phyloP scores from a whole-genome alignment of 495 filamentous ascomycete genomes.

The Trichoderma asperelloides region DNA sequence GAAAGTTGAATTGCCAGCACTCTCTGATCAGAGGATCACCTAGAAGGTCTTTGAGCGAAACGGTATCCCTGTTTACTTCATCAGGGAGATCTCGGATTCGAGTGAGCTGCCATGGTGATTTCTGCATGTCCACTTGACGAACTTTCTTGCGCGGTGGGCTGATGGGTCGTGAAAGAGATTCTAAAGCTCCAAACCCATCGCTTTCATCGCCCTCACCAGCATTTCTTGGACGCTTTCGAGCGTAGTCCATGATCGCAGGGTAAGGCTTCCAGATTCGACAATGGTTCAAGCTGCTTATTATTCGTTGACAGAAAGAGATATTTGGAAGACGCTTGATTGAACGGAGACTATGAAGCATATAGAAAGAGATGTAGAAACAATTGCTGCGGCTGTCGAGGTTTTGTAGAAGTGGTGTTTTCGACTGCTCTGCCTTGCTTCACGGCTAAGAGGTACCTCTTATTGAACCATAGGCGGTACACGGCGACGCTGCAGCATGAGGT shows the following conservation, averaged over 20 bases:
- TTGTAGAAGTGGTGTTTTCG: too few species aligned
- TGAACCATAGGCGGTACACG: too few species aligned
- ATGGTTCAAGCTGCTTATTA: neutral
- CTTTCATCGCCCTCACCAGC: neutral
- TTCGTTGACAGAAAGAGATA: neutral
- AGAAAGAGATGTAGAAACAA: neutral
- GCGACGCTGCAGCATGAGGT: neutral
- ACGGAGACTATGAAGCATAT: neutral
- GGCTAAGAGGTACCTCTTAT: too few species aligned
- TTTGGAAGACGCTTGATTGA: neutral
- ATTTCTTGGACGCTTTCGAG: constrained; percentile 8
- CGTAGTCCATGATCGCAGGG: constrained; percentile 13
- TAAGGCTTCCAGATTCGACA: neutral
- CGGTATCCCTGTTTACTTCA: constrained; percentile 54
- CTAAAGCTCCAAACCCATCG: constrained; percentile 1
- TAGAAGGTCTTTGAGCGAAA: constrained; percentile 63
- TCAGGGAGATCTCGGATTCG: constrained; percentile 55
- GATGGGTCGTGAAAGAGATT: constrained; percentile 29
- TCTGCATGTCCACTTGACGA: constrained; percentile 15
- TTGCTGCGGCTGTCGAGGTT: neutral
- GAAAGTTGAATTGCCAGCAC: constrained; percentile 86
- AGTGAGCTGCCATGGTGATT: constrained; percentile 69
- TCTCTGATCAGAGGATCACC: constrained; percentile 75
- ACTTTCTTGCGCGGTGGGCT: constrained; percentile 32
- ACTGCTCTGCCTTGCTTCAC: too few species aligned